Evolutionary conservation across 1,284 basidiomycete species (phyloP), one percentile per base, ranked within the genome.

Genomic region (Marasmius fiardii): DNA sequence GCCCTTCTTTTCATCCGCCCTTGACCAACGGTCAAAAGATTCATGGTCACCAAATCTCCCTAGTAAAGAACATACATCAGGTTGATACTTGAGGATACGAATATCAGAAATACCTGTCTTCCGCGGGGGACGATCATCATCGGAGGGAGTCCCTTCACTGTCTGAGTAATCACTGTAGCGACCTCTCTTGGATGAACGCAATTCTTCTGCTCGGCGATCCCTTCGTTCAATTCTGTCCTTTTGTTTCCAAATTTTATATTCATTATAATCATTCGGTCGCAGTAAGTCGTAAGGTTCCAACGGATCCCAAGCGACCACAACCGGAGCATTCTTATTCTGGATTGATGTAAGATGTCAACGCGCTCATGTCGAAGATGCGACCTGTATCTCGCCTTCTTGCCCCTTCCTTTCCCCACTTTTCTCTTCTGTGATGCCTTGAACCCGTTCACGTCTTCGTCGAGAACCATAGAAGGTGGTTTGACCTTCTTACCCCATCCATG

Each of bases 401-500:
- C 87, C 69, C 78, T 83, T 2, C 80, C 74, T 14, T 63, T 75
- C 51, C 69, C 76, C 53, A 66, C 75, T 65, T 74, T 82, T 61
- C 74, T 78, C 60, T 75, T 75, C 62, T 81, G 72, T 63, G 76
- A 67, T 6, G 74, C 67, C 69, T 83, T 86, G 70, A 89, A 94
- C 0, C 92, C 92, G 57, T 94, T 94, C 58, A 94, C 77, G 60
- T 94, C 90, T 60, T 93, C 91, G 60, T 92, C 90, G 10, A 92
- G 78, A 21, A 92, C 74, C 90, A 92, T 92, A 0, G 88, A 90
- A 12, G 90, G 90, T n/a, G 90, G 90, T 63, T 92, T 92, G 67
- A 92, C 83, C 67, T 92, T 91, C 73, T 88, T 90, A 31, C 87
- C 87, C 90, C 90, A 92, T 63, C 85, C 84, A 62, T 83, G 76